Evolutionary conservation across 176 grass and related monocot species (phyloP), one percentile per base, ranked within the genome.

Genomic region (Luzula sylvatica): DNA sequence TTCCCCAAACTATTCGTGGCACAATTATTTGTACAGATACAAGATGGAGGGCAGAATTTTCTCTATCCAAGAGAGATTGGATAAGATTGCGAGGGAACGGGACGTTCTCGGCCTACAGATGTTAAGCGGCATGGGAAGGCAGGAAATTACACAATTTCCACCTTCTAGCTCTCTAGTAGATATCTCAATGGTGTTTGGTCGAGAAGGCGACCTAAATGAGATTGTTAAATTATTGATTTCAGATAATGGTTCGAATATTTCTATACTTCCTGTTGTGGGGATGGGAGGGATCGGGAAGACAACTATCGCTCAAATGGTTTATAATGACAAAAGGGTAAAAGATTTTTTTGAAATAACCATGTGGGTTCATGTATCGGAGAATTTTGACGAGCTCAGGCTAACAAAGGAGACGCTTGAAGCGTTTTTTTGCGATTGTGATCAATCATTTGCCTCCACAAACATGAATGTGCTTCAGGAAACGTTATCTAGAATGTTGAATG

Each of bases 281-380:
- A 87, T 81, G 72, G 81, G 81, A 4, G 81, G 81, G 3, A 56
- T 85, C 65, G 81, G 81, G 50, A 87, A 87, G 63, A 87, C 82
- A 15, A 81, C 82, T 47, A 71, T 87, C 42, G 79, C 44, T 65
- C 66, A 81, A 38, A 66, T 81, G 56, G 82, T 76, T 24, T 87
- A 81, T 65, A 38, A 77, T 65, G 59, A 87, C 64, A 70, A 64
- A 12, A 81, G 76, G 26, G 67, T 87, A 38, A 73, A 50, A 69
- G 53, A 73, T 17, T 53, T 81, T 45, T 87, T 87, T 30, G 48
- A 87, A 3, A 55, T 77, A 23, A 69, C 55, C 43, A 77, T 87
- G 15, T 87, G 77, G 82, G 32, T 87, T 67, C 55, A 68, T 69
- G 82, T 81, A 14, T 87, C 82, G 55, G 75, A 73, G 62, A 71